These are phyloP conservation scores for Nidularia pulvinata DNA, from an alignment of 768 basidiomycete genomes.

Conservation along the genomic window DNA sequence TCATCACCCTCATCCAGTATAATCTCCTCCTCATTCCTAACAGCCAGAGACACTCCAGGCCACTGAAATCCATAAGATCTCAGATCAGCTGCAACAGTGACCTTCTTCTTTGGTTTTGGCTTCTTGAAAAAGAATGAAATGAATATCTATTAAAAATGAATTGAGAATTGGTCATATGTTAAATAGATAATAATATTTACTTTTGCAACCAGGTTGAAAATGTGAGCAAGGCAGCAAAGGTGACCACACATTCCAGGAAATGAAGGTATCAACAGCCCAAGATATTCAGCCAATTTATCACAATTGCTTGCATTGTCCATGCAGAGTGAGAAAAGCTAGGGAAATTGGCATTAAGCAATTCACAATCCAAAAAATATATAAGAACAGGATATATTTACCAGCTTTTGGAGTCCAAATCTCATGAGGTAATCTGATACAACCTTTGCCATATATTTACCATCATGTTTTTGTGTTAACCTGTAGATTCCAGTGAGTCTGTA, in stretches of 20 bases:
- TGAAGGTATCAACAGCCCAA: constrained; percentile 12
- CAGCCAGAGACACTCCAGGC: neutral
- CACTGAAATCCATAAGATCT: neutral
- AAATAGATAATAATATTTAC: constrained; percentile 10
- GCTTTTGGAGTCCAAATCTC: constrained; percentile 19
- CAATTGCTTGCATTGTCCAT: constrained; percentile 18
- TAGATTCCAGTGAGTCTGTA: neutral
- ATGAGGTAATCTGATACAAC: constrained; percentile 18
- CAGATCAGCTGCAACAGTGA: neutral
- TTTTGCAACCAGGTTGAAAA: constrained; percentile 28
- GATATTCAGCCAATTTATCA: constrained; percentile 15
- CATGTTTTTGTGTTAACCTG: constrained; percentile 22
- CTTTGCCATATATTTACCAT: constrained; percentile 22
- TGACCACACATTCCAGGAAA: constrained; percentile 15
- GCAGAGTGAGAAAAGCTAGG: constrained; percentile 21
- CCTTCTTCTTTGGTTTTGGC: constrained; percentile 9
- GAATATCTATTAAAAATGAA: constrained; percentile 11
- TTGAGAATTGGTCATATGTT: neutral
- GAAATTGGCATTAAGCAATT: constrained; percentile 15
- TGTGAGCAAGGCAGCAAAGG: constrained; percentile 24
- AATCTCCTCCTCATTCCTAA: no score
- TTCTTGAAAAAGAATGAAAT: constrained; percentile 20
- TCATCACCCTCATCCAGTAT: no score
- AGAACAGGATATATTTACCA: constrained; percentile 11
- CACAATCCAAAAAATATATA: constrained; percentile 1